Evolutionary conservation across 2,329 filamentous ascomycete species (phyloP).

Genomic region (Trichothecium sympodiale): DNA sequence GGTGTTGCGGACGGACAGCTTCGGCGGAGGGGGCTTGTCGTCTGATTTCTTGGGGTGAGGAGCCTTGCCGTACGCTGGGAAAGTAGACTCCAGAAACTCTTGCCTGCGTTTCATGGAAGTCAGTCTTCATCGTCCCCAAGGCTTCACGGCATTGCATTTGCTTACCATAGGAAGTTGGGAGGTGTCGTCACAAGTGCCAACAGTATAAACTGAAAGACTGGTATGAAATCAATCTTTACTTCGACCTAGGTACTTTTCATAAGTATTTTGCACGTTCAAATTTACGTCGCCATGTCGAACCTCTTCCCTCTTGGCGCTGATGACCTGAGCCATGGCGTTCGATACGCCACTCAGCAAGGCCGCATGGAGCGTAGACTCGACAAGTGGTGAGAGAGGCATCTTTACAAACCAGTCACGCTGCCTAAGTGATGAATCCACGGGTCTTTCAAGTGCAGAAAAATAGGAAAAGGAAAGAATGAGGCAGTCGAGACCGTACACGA

Average conservation of each 20-base stretch:
- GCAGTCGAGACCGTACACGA: too few relatives aligned
- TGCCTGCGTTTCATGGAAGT: slow-evolving; percentile 43
- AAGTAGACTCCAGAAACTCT: slow-evolving; percentile 61
- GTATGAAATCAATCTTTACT: slow-evolving; percentile 52
- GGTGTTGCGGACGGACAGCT: slow-evolving; percentile 53
- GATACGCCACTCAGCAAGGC: slow-evolving; percentile 54
- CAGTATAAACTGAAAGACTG: slow-evolving; percentile 66
- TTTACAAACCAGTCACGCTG: too few relatives aligned
- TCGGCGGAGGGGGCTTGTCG: slow-evolving; percentile 26
- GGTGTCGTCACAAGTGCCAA: slow-evolving; percentile 66
- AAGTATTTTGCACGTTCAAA: not conserved
- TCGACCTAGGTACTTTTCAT: slow-evolving; percentile 31
- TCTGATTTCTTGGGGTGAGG: slow-evolving; percentile 24
- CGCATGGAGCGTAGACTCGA: slow-evolving; percentile 53
- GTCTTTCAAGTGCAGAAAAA: too few relatives aligned
- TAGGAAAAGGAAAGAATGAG: too few relatives aligned
- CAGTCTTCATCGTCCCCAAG: not conserved
- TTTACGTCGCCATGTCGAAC: not conserved
- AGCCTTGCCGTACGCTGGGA: slow-evolving; percentile 52
- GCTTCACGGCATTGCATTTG: slow-evolving; percentile 4
- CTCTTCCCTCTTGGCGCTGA: slow-evolving; percentile 46
- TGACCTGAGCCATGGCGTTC: slow-evolving; percentile 62
- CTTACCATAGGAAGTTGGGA: slow-evolving; percentile 72
- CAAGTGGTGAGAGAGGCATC: slow-evolving; percentile 28
- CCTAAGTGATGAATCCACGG: too few relatives aligned